Percentiles rank a stretch among this genome's conserved stretches.
Evolutionary conservation across 208 protist genomes (phyloP).

Genomic region (Crithidia bombi): DNA sequence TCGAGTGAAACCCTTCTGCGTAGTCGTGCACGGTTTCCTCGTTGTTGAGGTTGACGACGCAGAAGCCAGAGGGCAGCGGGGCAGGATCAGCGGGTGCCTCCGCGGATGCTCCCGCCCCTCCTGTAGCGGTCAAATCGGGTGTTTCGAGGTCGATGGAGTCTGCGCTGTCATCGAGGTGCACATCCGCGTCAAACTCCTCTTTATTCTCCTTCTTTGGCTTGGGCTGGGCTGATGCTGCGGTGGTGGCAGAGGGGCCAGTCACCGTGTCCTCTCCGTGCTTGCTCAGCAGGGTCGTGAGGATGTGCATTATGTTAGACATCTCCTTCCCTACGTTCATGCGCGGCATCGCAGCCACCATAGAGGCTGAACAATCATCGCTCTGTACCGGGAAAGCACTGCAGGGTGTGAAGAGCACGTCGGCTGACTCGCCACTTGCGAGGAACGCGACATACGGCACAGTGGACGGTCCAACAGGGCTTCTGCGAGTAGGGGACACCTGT

Average conservation of each 20-base stretch:
- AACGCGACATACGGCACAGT: conserved; percentile 20
- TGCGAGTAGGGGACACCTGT: not conserved
- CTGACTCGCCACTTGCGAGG: conserved; percentile 13
- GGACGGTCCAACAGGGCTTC: not conserved
- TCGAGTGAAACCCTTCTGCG: conserved; percentile 17
- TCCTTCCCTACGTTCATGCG: conserved; percentile 21
- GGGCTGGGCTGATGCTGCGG: not conserved
- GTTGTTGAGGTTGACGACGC: not conserved
- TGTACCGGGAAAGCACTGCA: conserved; percentile 18
- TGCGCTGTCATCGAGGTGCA: conserved; percentile 3
- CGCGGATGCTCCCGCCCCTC: not conserved
- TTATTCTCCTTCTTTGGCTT: not conserved
- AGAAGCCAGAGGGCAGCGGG: conserved; percentile 1
- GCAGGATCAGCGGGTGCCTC: not conserved
- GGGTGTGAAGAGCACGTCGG: conserved; percentile 38
- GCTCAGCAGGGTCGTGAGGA: conserved; percentile 19
- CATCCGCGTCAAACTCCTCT: not conserved
- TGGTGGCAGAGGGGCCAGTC: not conserved
- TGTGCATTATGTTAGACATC: not conserved
- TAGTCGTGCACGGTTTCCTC: conserved; percentile 22
- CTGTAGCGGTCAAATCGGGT: not conserved
- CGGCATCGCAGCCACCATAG: conserved; percentile 35
- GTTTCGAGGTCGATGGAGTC: conserved; percentile 5
- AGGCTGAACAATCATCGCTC: conserved; percentile 27
- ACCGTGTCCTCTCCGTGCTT: not conserved